Evolutionary conservation across 106 monocot genomes (phyloP), one percentile per base, ranked within the genome.

Genomic region (Amphibolis antarctica): DNA sequence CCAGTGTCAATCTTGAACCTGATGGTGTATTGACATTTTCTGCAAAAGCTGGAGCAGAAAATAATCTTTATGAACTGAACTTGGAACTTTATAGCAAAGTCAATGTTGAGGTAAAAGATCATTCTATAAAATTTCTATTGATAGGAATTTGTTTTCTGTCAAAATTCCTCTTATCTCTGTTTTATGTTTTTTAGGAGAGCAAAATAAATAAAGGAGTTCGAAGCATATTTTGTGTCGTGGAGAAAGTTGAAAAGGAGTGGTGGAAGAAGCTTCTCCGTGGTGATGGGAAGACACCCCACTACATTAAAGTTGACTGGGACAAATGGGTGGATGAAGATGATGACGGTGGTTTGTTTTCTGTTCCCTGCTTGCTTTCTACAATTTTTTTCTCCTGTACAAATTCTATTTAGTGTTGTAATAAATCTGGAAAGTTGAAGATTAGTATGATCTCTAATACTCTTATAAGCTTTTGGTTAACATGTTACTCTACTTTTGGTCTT

Each of bases 251-350:
- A 68, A 76, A 72, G 18, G 74, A 31, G n/a, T 86, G 92, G 92
- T 92, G 92, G 92, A 79, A 73, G 55, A 92, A 84, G 70, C 75
- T 92, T 3, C 57, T 92, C 74, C 67, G 79, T 20, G 84, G 86
- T 28, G 86, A 92, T 54, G 66, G 21, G 9, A 92, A 82, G 65
- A 66, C 84, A 71, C 92, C 92, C 1, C 92, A 92, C 71, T 92
- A 86, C 62, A 62, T 92, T 22, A 86, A 86, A 72, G 92, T 92
- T 70, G 92, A 92, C 44, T 92, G 92, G 92, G 86, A 92, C 63
- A 92, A 84, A 62, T 92, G 92, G 92, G 84, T 69, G 13, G 92
- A 92, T 55, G 84, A 92, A 75, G 92, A 92, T 71, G 87, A 88
- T 31, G 86, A 83, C 18, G 14, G 12, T 44, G 80, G 71, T 74